phyloP scores from a whole-genome alignment of 495 filamentous ascomycete genomes.

The Ramalina intermedia region DNA sequence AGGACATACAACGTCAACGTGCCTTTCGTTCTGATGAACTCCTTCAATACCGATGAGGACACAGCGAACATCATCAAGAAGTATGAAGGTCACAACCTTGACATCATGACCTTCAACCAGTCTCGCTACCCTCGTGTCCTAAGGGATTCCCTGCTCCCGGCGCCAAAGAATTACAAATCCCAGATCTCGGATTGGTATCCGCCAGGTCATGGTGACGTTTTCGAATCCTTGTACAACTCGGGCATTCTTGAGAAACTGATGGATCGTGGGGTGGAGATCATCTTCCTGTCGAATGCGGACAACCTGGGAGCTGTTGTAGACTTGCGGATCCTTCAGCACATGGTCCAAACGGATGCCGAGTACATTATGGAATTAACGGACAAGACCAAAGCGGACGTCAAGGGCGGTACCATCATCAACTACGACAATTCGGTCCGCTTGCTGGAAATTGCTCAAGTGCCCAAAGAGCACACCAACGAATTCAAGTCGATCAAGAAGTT shows the following conservation, averaged over 20 bases:
- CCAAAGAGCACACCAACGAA: conserved; percentile 98
- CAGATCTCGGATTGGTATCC: conserved; percentile 96
- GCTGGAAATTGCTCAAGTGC: conserved; percentile 98
- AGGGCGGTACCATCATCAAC: conserved; percentile 99
- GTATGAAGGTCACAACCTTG: conserved; percentile 99
- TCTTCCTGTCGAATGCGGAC: conserved; percentile 98
- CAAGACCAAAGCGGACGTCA: conserved; percentile 99
- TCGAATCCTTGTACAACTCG: conserved; percentile 99
- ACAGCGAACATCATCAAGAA: conserved; percentile 99
- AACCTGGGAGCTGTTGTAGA: conserved; percentile 97
- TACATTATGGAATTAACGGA: conserved; percentile 99
- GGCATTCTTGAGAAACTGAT: conserved; percentile 94
- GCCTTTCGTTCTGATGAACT: conserved; percentile 99
- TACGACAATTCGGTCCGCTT: conserved; percentile 93
- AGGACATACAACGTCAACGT: conserved; percentile 94
- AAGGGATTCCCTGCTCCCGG: conserved; percentile 95
- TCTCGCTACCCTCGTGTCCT: conserved; percentile 92
- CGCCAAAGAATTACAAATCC: conserved; percentile 79
- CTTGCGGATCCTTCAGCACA: conserved; percentile 94
- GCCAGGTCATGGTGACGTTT: conserved; percentile 97
- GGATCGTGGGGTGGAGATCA: conserved; percentile 83
- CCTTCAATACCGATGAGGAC: conserved; percentile 98
- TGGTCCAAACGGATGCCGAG: conserved; percentile 88
- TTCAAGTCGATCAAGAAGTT: conserved; percentile 99
- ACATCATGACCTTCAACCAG: conserved; percentile 99